Conservation (phyloP, 495 filamentous ascomycete species). For the Melanomma pulvis-pyrius region DNA sequence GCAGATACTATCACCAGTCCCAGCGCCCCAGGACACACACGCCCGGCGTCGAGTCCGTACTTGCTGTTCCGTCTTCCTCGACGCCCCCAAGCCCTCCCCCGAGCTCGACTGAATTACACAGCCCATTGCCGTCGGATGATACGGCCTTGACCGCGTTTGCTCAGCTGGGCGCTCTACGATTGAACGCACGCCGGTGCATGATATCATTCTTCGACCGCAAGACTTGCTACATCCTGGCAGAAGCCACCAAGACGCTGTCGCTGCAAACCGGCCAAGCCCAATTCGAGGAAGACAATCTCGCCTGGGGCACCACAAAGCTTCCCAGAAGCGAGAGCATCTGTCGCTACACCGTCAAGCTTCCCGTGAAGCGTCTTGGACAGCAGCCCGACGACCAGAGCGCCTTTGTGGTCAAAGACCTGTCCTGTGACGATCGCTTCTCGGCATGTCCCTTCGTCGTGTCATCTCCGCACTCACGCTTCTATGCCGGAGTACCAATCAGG, state of each 20-base stretch:
- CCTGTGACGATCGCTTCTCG: slow-evolving; percentile 53
- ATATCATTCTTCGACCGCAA: slow-evolving; percentile 64
- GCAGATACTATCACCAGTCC: slow-evolving; percentile 33
- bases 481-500: slow-evolving; percentile 67
- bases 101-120: background rate
- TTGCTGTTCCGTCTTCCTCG: background rate
- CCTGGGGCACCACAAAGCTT: slow-evolving; percentile 50
- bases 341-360: slow-evolving; percentile 49
- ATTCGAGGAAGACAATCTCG: slow-evolving; percentile 43
- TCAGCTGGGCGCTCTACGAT: slow-evolving; percentile 60
- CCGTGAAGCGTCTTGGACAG: slow-evolving; percentile 40
- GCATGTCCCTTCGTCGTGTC: slow-evolving; percentile 48
- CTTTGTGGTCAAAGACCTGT: slow-evolving; percentile 55
- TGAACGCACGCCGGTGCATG: slow-evolving; percentile 57
- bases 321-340: slow-evolving; percentile 53
- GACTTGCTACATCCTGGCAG: slow-evolving; percentile 64
- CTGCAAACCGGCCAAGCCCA: slow-evolving; percentile 41
- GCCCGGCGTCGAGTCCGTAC: background rate
- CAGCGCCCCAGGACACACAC: slow-evolving; percentile 6
- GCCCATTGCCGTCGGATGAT: slow-evolving; percentile 46
- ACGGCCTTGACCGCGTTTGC: slow-evolving; percentile 65
- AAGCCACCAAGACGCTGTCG: slow-evolving; percentile 60
- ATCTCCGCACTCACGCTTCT: slow-evolving; percentile 58
- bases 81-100: slow-evolving; percentile 2
- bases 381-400: slow-evolving; percentile 45